Evolutionary conservation across 2,329 filamentous ascomycete species (phyloP).

Genomic region (Fusarium redolens): DNA sequence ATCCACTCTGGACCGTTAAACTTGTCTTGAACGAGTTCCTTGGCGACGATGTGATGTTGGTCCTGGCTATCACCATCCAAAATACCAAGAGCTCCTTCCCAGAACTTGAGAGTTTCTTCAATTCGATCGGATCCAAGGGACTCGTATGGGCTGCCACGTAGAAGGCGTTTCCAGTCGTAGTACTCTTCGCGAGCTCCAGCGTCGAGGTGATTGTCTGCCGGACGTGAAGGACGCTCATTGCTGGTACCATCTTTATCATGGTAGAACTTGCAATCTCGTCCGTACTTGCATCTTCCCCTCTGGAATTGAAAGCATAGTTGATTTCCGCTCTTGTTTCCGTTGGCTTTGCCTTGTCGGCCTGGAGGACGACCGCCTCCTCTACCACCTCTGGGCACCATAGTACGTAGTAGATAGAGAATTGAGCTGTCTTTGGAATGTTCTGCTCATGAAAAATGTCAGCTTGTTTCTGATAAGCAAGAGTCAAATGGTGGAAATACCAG

Average conservation of each 20-base stretch:
- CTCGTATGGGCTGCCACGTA: neutral
- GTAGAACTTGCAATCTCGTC: neutral
- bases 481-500: neutral
- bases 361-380: neutral
- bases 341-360: neutral
- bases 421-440: neutral
- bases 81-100: slow-evolving; percentile 3
- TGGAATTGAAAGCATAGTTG: neutral
- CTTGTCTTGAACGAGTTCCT: slow-evolving; percentile 6
- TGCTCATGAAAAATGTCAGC: neutral
- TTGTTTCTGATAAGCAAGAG: neutral
- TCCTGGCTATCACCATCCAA: neutral
- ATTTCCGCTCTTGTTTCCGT: neutral
- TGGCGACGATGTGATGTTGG: neutral
- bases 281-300: neutral
- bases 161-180: slow-evolving; percentile 5
- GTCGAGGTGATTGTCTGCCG: neutral
- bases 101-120: neutral
- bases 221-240: neutral
- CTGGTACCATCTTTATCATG: neutral
- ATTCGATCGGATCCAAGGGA: neutral
- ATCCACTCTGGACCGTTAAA: slow-evolving; percentile 3
- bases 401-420: neutral
- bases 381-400: neutral
- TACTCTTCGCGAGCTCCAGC: neutral